A percentile compares a stretch with the other conserved stretches of the same genome.
Conservation (phyloP, 139 green algal genomes). For the Chlamydomonas sphaeroides region DNA sequence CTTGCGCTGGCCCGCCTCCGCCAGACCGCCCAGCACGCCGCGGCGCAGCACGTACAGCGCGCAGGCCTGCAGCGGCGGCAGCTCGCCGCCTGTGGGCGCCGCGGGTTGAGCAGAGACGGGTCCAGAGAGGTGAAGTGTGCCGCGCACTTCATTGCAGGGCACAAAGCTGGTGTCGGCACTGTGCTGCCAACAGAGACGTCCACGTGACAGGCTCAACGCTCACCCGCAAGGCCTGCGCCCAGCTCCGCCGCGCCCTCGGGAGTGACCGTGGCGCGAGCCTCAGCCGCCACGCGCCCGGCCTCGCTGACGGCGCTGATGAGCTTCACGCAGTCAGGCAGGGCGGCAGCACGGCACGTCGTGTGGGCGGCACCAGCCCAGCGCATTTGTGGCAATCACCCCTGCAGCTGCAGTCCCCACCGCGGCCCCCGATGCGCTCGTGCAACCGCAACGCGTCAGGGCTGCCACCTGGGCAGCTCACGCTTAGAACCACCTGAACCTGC, state of each 20-base stretch:
- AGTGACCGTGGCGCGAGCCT: not conserved
- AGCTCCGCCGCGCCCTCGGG: not conserved
- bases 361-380: not conserved
- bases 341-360: not conserved
- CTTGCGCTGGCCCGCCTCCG: constrained; percentile 72
- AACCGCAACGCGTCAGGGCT: no score
- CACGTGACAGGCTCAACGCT: not conserved
- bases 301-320: constrained; percentile 13
- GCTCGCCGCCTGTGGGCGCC: constrained; percentile 2
- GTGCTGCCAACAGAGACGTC: no score
- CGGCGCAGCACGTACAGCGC: constrained; percentile 84
- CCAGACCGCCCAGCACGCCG: constrained; percentile 77
- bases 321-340: constrained; percentile 1
- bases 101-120: no score
- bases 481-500: no score
- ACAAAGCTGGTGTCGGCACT: no score
- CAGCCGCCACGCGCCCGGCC: constrained; percentile 5
- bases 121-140: not conserved
- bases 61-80: constrained; percentile 66
- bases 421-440: no score
- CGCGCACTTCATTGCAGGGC: not conserved
- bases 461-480: no score
- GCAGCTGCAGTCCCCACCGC: no score
- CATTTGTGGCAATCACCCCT: no score
- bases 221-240: constrained; percentile 36